Evolutionary conservation across 371 early-diverging fungal species (phyloP).

Genomic region (Dinochytrium kinnereticum): DNA sequence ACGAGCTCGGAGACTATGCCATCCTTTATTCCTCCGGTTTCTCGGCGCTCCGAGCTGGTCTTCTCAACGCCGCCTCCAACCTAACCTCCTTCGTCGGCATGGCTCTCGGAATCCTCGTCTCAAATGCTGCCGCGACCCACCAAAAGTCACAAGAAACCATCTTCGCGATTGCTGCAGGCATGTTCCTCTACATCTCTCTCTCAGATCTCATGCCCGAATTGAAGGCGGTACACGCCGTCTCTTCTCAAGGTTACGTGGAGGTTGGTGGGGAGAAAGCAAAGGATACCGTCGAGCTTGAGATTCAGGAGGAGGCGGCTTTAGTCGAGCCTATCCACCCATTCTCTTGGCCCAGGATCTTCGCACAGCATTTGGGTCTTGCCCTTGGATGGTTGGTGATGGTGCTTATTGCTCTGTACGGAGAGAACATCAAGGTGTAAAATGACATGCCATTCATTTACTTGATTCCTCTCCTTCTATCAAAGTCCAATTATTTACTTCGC

Average conservation of each 20-base stretch:
- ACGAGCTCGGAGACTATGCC: slow-evolving; percentile 92
- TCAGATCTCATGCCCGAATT: slow-evolving; percentile 88
- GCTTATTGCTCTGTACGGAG: too few relatives aligned
- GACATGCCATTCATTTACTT: too few relatives aligned
- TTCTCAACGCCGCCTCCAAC: slow-evolving; percentile 71
- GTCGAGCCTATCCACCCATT: too few relatives aligned
- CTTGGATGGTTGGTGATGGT: too few relatives aligned
- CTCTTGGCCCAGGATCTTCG: too few relatives aligned
- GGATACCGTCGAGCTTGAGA: too few relatives aligned
- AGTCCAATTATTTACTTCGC: too few relatives aligned
- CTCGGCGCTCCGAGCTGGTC: slow-evolving; percentile 75
- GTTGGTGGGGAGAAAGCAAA: background rate
- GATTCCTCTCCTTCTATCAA: too few relatives aligned
- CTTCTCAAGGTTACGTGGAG: background rate
- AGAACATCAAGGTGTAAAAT: too few relatives aligned
- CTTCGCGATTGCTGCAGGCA: slow-evolving; percentile 81
- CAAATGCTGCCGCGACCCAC: background rate
- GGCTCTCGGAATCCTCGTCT: slow-evolving; percentile 16
- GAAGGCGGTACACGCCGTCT: slow-evolving; percentile 50
- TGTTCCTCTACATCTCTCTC: slow-evolving; percentile 87
- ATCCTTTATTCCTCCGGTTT: slow-evolving; percentile 57
- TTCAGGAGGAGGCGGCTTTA: too few relatives aligned
- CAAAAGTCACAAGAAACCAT: slow-evolving; percentile 3
- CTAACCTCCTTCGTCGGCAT: slow-evolving; percentile 61
- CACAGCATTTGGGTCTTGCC: too few relatives aligned